Evolutionary conservation across 768 basidiomycete genomes (phyloP).

Genomic region (Zangia roseola): DNA sequence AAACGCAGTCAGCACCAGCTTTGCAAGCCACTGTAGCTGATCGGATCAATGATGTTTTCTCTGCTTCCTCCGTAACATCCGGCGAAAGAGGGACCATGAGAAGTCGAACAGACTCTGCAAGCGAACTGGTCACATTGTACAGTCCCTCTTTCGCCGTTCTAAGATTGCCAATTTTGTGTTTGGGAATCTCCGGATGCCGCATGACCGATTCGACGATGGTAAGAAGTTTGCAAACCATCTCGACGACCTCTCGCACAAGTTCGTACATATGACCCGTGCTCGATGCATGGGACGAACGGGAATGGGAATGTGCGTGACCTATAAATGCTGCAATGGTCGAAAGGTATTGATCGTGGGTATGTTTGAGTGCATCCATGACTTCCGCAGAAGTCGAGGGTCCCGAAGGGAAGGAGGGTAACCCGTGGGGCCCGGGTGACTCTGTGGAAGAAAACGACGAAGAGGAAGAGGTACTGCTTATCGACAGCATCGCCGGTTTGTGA

Average conservation of each 20-base stretch:
- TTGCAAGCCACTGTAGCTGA: slow-evolving; percentile 88
- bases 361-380: slow-evolving; percentile 73
- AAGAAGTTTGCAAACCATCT: slow-evolving; percentile 88
- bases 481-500: slow-evolving; percentile 47
- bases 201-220: slow-evolving; percentile 89
- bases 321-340: slow-evolving; percentile 97
- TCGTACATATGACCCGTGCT: slow-evolving; percentile 94
- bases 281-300: slow-evolving; percentile 85
- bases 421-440: slow-evolving; percentile 46
- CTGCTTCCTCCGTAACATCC: slow-evolving; percentile 71
- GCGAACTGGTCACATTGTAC: slow-evolving; percentile 79
- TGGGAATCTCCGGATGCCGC: slow-evolving; percentile 67
- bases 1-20: slow-evolving; percentile 85
- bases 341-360: slow-evolving; percentile 85
- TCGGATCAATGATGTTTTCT: slow-evolving; percentile 72
- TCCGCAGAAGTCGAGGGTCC: slow-evolving; percentile 70
- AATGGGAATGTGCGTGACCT: slow-evolving; percentile 93
- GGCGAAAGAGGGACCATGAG: slow-evolving; percentile 54
- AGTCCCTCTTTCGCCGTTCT: slow-evolving; percentile 73
- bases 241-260: slow-evolving; percentile 91
- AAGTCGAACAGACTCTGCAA: slow-evolving; percentile 84
- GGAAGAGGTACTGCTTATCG: slow-evolving; percentile 72
- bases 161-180: slow-evolving; percentile 62
- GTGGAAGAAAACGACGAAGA: slow-evolving; percentile 67
- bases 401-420: slow-evolving; percentile 59